Conservation (phyloP, 2,329 filamentous ascomycete genomes). For the Phialophora macrospora region DNA sequence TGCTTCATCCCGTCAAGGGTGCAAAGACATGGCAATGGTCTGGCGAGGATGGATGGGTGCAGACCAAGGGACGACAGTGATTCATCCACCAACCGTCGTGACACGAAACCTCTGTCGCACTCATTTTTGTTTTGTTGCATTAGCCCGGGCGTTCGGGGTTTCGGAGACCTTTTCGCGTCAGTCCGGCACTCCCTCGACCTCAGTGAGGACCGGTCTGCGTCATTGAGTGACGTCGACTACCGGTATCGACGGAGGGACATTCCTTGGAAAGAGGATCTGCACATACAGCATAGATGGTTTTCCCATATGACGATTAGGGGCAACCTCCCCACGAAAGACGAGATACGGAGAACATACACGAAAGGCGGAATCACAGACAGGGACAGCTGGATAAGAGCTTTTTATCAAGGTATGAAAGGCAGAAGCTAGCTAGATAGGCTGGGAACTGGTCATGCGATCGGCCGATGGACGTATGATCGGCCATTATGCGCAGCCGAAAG, state of each 20-base stretch:
- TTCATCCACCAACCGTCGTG: background rate
- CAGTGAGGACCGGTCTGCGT: constrained; percentile 11
- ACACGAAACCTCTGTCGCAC: constrained; percentile 5
- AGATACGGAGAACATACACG: constrained; percentile 31
- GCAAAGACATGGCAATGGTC: constrained; percentile 45
- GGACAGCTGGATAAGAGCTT: constrained; percentile 33
- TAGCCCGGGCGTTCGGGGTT: constrained; percentile 34
- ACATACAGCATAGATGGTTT: constrained; percentile 29
- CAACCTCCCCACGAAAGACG: constrained; percentile 22
- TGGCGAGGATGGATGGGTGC: constrained; percentile 35
- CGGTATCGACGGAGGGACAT: constrained; percentile 13
- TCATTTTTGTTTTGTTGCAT: constrained; percentile 16
- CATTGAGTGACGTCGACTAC: constrained; percentile 7
- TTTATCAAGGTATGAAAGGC: constrained; percentile 18
- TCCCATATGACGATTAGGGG: constrained; percentile 26
- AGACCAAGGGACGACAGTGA: constrained; percentile 38
- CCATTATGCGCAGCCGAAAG: constrained; percentile 18
- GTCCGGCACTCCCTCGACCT: constrained; percentile 27
- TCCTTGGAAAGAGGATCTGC: constrained; percentile 23
- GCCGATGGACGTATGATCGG: constrained; percentile 18
- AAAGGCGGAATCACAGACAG: constrained; percentile 15
- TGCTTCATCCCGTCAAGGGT: constrained; percentile 44
- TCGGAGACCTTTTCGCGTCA: constrained; percentile 19
- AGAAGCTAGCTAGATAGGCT: constrained; percentile 23
- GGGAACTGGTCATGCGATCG: constrained; percentile 5